Evolutionary conservation across 371 early-diverging fungal genomes (phyloP).

Genomic region (Mucor irregularis): DNA sequence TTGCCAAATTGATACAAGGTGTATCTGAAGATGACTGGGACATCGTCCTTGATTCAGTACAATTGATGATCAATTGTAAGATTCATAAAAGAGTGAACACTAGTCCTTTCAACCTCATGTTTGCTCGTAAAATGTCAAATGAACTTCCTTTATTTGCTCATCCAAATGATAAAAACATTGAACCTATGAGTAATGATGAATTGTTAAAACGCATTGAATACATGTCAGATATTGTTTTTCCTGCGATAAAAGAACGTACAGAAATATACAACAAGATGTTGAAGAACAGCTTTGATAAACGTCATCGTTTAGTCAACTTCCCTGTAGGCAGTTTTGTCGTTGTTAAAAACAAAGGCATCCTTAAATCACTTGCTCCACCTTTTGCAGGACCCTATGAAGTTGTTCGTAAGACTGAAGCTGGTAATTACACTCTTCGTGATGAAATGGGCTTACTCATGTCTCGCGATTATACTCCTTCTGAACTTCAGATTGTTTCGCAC

Average conservation of each 20-base stretch:
- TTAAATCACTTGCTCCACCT: too few relatives aligned
- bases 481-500: slow-evolving; percentile 14
- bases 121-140: too few relatives aligned
- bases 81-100: too few relatives aligned
- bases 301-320: slow-evolving; percentile 6
- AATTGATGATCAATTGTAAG: too few relatives aligned
- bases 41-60: too few relatives aligned
- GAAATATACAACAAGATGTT: not conserved
- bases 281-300: slow-evolving; percentile 5
- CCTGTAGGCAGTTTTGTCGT: too few relatives aligned
- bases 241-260: slow-evolving; percentile 20
- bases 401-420: slow-evolving; percentile 7
- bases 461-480: slow-evolving; percentile 6
- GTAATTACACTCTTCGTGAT: slow-evolving; percentile 14
- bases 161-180: too few relatives aligned
- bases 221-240: slow-evolving; percentile 23
- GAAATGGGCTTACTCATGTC: slow-evolving; percentile 11
- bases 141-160: too few relatives aligned
- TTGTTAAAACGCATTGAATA: slow-evolving; percentile 7
- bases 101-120: too few relatives aligned
- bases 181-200: slow-evolving; percentile 10
- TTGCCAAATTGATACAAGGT: too few relatives aligned
- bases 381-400: slow-evolving; percentile 21
- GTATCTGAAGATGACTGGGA: too few relatives aligned
- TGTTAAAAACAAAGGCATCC: too few relatives aligned